phyloP scores from a whole-genome alignment of 2,329 filamentous ascomycete genomes.

The Aspergillus sp. region DNA sequence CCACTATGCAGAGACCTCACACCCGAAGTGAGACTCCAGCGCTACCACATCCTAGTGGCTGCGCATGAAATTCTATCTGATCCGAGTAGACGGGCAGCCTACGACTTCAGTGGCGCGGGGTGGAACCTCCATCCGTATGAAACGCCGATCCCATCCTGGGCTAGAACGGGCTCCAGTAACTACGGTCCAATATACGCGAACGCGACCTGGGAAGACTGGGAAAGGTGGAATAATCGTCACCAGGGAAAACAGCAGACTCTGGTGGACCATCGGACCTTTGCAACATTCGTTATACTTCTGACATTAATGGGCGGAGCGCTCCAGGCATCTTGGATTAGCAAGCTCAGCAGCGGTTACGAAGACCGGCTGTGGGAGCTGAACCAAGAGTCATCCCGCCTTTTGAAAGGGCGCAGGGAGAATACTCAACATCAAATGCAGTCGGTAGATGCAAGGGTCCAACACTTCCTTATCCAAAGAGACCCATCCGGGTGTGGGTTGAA shows the following conservation, averaged over 20 bases:
- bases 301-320: conserved; percentile 70
- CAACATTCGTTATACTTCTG: conserved; percentile 68
- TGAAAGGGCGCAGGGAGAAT: conserved; percentile 57
- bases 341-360: conserved; percentile 63
- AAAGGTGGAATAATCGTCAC: conserved; percentile 69
- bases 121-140: conserved; percentile 62
- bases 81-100: conserved; percentile 73
- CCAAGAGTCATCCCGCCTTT: conserved; percentile 61
- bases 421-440: conserved; percentile 51
- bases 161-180: conserved; percentile 17
- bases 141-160: conserved; percentile 25
- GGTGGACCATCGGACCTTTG: conserved; percentile 81
- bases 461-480: conserved; percentile 75
- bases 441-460: conserved; percentile 68
- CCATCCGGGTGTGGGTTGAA: conserved; percentile 51
- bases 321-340: conserved; percentile 70
- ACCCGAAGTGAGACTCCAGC: conserved; percentile 70
- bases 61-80: conserved; percentile 88
- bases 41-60: conserved; percentile 84
- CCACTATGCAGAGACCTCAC: conserved; percentile 53
- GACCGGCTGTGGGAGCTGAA: conserved; percentile 68
- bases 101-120: conserved; percentile 78
- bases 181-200: conserved; percentile 63
- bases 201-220: conserved; percentile 98
- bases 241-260: conserved; percentile 46